These are phyloP conservation scores for Erodium moschatum DNA, from an alignment of 441 rosid genomes.

Conservation along the genomic window DNA sequence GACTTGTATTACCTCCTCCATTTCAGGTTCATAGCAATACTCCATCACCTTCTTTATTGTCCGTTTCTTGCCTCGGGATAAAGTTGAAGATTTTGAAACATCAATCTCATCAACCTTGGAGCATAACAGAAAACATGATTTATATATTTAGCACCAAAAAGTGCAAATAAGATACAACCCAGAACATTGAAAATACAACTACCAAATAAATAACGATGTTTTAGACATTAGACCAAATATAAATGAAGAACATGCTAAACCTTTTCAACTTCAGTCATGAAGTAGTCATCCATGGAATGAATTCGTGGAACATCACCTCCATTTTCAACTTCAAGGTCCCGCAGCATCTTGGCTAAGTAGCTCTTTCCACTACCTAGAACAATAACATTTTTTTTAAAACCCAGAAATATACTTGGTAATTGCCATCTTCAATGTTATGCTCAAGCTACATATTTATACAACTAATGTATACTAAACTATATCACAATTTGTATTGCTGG, in stretches of 20 bases:
- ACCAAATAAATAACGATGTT: neutral
- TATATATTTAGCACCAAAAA: neutral
- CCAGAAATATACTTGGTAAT: neutral
- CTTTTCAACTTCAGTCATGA: conserved; percentile 96
- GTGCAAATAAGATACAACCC: neutral
- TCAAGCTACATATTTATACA: neutral
- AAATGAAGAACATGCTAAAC: conserved; percentile 28
- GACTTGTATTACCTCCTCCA: conserved; percentile 70
- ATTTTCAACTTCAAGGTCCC: conserved; percentile 80
- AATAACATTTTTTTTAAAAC: neutral
- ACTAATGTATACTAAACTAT: neutral
- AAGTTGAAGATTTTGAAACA: conserved; percentile 43
- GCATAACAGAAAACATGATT: conserved; percentile 2
- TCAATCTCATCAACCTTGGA: conserved; percentile 68
- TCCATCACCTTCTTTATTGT: conserved; percentile 66
- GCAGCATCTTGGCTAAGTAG: conserved; percentile 80
- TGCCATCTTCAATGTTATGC: neutral
- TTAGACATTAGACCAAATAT: conserved; percentile 16
- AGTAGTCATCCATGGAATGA: conserved; percentile 95
- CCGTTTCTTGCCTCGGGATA: conserved; percentile 56
- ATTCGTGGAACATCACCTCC: conserved; percentile 85
- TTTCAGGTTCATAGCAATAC: conserved; percentile 91
- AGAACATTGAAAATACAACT: neutral
- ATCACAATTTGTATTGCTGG: neutral
- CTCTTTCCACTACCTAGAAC: conserved; percentile 84